phyloP scores from a whole-genome alignment of 257 asterid genomes.

The Salvia miltiorrhiza region DNA sequence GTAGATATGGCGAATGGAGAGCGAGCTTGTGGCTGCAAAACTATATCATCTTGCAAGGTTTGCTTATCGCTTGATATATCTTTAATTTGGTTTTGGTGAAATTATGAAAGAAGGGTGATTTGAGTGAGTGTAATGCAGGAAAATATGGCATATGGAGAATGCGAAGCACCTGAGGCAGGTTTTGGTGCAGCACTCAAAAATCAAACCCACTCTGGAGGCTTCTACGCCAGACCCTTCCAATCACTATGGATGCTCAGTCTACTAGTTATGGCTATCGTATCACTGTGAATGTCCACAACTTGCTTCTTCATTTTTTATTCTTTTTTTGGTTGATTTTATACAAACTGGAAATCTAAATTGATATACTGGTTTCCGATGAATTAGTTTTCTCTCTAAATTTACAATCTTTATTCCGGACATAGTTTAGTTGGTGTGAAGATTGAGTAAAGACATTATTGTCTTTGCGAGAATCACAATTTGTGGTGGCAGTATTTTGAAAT shows the following conservation, averaged over 20 bases:
- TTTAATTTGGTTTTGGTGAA: background rate
- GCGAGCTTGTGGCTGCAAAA: conserved; percentile 74
- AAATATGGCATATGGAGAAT: conserved; percentile 59
- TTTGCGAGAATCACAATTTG: too few relatives aligned
- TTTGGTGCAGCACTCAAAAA: conserved; percentile 22
- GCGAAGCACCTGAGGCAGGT: conserved; percentile 49
- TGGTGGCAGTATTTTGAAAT: too few relatives aligned
- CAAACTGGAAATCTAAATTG: background rate
- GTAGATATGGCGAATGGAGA: conserved; percentile 83
- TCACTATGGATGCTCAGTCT: conserved; percentile 38
- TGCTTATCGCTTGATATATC: background rate
- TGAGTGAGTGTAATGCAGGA: conserved; percentile 36
- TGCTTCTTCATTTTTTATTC: background rate
- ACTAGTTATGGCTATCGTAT: conserved; percentile 27
- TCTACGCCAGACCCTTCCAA: conserved; percentile 27
- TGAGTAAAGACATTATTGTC: too few relatives aligned
- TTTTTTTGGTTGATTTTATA: background rate
- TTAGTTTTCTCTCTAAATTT: too few relatives aligned
- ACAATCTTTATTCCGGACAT: too few relatives aligned
- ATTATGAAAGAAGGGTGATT: background rate
- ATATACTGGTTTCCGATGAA: background rate
- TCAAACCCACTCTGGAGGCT: conserved; percentile 35
- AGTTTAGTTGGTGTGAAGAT: too few relatives aligned
- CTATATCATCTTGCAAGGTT: conserved; percentile 67
- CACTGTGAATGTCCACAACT: conserved; percentile 23